phyloP scores from a whole-genome alignment of 2,329 filamentous ascomycete genomes.

The Alternaria brassicae region DNA sequence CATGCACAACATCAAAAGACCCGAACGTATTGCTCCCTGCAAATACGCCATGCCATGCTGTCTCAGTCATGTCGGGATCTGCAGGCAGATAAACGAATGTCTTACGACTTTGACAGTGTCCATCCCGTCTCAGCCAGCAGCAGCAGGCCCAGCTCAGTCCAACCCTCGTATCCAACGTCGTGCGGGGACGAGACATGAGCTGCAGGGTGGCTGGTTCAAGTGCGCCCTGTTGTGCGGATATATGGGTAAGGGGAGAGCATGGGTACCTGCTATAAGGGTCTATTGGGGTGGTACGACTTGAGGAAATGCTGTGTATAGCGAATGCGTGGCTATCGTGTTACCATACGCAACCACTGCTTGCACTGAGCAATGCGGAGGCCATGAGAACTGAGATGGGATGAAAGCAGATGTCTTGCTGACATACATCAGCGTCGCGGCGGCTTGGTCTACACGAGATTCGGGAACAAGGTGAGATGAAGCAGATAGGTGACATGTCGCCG shows the following conservation, averaged over 20 bases:
- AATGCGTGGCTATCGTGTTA: conserved; percentile 30
- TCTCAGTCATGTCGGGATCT: conserved; percentile 40
- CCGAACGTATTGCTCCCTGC: conserved; percentile 30
- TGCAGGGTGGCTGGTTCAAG: conserved; percentile 17
- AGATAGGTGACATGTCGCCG: neutral
- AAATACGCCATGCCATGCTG: conserved; percentile 31
- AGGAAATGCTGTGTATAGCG: conserved; percentile 5
- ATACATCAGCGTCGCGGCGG: neutral
- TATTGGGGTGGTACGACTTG: neutral
- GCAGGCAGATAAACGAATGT: conserved; percentile 37
- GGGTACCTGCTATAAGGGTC: neutral
- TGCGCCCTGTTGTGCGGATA: conserved; percentile 11
- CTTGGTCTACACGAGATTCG: neutral
- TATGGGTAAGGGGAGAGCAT: neutral
- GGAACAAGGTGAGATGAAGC: neutral
- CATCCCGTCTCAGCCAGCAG: conserved; percentile 6
- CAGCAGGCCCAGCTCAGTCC: conserved; percentile 3
- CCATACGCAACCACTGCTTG: conserved; percentile 15
- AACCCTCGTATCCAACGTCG: neutral
- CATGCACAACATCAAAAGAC: conserved; percentile 10
- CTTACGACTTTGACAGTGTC: conserved; percentile 20
- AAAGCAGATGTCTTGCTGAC: neutral
- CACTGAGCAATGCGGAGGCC: conserved; percentile 1
- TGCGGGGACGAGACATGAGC: conserved; percentile 5
- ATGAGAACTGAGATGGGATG: neutral